phyloP scores from a whole-genome alignment of 805 yeast species.

The Saturnispora silvae region DNA sequence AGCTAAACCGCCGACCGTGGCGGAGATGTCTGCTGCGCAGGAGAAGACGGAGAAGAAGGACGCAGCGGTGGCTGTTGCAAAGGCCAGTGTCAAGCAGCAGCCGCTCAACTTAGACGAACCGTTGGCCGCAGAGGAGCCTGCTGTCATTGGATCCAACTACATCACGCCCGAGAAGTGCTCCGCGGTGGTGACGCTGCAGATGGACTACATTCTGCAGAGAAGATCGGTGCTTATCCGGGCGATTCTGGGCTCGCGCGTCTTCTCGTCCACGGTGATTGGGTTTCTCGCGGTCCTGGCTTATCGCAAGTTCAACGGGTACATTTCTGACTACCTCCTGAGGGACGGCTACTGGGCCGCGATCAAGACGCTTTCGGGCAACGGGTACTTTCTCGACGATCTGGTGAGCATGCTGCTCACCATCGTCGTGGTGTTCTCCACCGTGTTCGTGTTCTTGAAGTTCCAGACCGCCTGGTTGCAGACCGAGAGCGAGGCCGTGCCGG shows the following conservation, averaged over 20 bases:
- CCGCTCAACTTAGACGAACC: conserved; percentile 26
- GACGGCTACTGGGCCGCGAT: conserved; percentile 10
- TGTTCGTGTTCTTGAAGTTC: conserved; percentile 31
- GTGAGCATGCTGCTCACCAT: conserved; percentile 30
- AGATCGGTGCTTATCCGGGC: conserved; percentile 37
- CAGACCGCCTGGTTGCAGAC: conserved; percentile 40
- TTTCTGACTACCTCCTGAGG: conserved; percentile 18
- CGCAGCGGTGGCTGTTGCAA: no score
- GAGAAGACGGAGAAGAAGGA: no score
- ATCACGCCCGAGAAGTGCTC: conserved; percentile 49
- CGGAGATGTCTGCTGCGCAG: no score
- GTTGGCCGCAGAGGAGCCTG: conserved; percentile 38
- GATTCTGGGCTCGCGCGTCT: conserved; percentile 37
- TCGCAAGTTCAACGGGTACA: conserved; percentile 16
- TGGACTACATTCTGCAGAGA: conserved; percentile 44
- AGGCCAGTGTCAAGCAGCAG: no score
- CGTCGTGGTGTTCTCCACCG: conserved; percentile 27
- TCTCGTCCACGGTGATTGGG: conserved; percentile 22
- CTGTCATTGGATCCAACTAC: conserved; percentile 39
- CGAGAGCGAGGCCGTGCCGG: conserved; percentile 28
- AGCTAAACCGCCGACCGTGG: conserved; percentile 14
- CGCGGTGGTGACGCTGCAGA: conserved; percentile 51
- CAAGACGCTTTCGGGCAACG: conserved; percentile 12
- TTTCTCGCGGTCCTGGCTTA: conserved; percentile 16
- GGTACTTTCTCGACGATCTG: conserved; percentile 20